These are phyloP conservation scores for Solanum lycopersicoides DNA, from an alignment of 257 asterid genomes.

Conservation along the genomic window DNA sequence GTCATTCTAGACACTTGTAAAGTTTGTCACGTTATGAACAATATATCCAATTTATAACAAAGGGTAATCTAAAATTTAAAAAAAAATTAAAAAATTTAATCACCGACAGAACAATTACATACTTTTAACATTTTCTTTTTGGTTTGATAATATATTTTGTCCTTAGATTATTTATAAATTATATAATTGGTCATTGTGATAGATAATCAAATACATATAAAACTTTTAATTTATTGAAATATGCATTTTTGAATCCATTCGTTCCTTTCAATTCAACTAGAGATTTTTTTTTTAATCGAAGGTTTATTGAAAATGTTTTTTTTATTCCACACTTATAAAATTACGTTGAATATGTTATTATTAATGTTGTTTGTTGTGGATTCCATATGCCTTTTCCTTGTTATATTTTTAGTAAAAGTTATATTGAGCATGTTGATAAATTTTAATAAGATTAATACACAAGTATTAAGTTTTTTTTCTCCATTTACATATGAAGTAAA, in stretches of 20 bases:
- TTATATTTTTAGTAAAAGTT: not conserved
- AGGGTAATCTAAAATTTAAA: not conserved
- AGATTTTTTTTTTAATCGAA: no score
- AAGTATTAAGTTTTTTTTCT: not conserved
- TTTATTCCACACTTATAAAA: not conserved
- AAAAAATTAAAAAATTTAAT: not conserved
- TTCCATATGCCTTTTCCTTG: not conserved
- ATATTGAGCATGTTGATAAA: not conserved
- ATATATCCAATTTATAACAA: not conserved
- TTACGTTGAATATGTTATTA: not conserved
- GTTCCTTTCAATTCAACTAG: rapidly evolving
- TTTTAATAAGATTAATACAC: not conserved
- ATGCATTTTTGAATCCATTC: not conserved
- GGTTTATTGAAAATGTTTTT: rapidly evolving
- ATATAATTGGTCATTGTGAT: not conserved
- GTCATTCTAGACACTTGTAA: not conserved
- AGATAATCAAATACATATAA: no score
- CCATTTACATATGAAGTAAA: not conserved
- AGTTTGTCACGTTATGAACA: not conserved
- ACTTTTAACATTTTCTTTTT: not conserved
- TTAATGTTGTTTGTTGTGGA: not conserved
- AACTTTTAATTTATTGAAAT: no score
- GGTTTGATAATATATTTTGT: not conserved
- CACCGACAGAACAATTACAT: not conserved
- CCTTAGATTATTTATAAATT: not conserved